Evolutionary conservation across 23 red algal genomes (phyloP).

Genomic region (Pyropia haitanensis): DNA sequence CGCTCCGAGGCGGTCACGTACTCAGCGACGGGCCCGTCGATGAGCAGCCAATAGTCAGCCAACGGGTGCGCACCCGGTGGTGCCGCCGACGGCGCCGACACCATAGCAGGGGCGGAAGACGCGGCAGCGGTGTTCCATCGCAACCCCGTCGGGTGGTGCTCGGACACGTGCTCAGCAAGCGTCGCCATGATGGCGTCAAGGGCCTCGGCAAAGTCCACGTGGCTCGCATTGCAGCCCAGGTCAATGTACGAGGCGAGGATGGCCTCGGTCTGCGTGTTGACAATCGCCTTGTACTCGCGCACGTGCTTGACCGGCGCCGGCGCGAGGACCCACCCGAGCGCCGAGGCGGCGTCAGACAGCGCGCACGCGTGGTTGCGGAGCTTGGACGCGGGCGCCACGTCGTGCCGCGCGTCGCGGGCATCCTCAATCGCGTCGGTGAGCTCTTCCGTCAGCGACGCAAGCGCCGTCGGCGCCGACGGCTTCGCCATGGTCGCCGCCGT

Average conservation of each 20-base stretch:
- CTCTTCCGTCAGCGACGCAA: constrained; percentile 30
- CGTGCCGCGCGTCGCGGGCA: constrained; percentile 48
- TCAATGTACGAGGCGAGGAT: constrained; percentile 73
- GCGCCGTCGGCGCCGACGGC: constrained; percentile 22
- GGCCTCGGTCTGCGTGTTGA: constrained; percentile 34
- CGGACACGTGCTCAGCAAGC: constrained; percentile 50
- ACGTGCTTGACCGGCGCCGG: constrained; percentile 65
- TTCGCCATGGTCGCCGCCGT: constrained; percentile 48
- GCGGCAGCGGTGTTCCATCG: constrained; percentile 58
- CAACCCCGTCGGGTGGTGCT: constrained; percentile 63
- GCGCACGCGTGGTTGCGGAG: constrained; percentile 47
- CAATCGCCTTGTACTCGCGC: constrained; percentile 57
- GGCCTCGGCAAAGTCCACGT: constrained; percentile 58
- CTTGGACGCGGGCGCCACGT: constrained; percentile 22
- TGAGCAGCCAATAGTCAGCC: constrained; percentile 54
- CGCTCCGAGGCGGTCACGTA: constrained; percentile 25
- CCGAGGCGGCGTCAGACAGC: constrained; percentile 37
- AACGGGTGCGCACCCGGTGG: constrained; percentile 51
- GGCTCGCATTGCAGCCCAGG: constrained; percentile 64
- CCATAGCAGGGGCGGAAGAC: constrained; percentile 28
- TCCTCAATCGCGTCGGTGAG: constrained; percentile 43
- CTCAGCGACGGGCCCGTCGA: constrained; percentile 45
- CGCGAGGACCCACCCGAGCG: constrained; percentile 65
- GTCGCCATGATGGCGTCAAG: constrained; percentile 46
- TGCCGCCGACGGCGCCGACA: constrained; percentile 39